Conservation (phyloP, 352 stramenopile species). For the Globisporangium canariense region DNA sequence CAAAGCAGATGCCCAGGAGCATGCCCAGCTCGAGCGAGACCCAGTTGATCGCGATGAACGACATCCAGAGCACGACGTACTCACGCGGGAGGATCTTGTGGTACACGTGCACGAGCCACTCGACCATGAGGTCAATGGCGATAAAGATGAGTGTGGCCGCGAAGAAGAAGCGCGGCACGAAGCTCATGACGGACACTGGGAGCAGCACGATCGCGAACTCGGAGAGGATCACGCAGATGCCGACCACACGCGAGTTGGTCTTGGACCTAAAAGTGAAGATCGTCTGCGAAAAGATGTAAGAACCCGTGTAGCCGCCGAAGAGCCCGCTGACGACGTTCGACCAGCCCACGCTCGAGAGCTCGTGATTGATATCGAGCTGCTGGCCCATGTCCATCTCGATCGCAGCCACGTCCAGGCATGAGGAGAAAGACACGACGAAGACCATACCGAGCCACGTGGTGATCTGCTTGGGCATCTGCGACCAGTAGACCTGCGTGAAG, state of each 20-base stretch:
- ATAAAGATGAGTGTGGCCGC: conserved; percentile 97
- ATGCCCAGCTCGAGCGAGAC: conserved; percentile 97
- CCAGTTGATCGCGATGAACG: conserved; percentile 93
- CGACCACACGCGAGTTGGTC: conserved; percentile 89
- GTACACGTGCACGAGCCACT: conserved; percentile 93
- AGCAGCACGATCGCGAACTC: conserved; percentile 89
- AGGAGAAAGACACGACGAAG: conserved; percentile 97
- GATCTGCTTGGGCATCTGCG: conserved; percentile 84
- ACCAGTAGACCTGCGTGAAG: conserved; percentile 90
- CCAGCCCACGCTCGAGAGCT: conserved; percentile 92
- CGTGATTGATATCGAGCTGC: conserved; percentile 94
- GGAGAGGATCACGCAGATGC: conserved; percentile 85
- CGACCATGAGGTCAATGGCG: conserved; percentile 94
- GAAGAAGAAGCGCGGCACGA: conserved; percentile 97
- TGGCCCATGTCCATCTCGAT: conserved; percentile 97
- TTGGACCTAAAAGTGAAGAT: conserved; percentile 96
- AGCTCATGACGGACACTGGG: conserved; percentile 93
- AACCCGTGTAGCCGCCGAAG: conserved; percentile 96
- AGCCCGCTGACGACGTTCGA: conserved; percentile 95
- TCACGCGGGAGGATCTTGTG: conserved; percentile 85
- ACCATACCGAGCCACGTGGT: conserved; percentile 94
- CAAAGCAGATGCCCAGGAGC: conserved; percentile 87
- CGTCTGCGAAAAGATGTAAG: conserved; percentile 99
- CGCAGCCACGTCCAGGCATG: conserved; percentile 95
- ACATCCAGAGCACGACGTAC: conserved; percentile 91